Conservation (phyloP, 2,329 filamentous ascomycete genomes). For the Epichloe hybrida region DNA sequence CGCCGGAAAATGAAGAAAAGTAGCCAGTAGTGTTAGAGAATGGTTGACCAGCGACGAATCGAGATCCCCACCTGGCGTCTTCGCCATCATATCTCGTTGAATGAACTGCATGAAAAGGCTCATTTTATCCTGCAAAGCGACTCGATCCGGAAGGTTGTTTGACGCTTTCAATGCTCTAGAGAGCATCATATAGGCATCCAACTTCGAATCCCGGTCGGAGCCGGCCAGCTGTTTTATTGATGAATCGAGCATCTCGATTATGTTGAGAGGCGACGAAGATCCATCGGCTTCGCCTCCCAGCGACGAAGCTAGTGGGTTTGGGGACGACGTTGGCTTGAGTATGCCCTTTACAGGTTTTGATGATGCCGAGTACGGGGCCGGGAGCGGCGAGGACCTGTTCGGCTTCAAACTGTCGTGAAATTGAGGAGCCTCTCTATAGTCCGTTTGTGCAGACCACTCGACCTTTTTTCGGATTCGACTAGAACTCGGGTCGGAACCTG, state of each 20-base stretch:
- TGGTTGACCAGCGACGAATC: conserved; percentile 65
- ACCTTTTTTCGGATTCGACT: conserved; percentile 38
- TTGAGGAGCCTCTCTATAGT: conserved; percentile 40
- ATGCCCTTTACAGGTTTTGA: conserved; percentile 51
- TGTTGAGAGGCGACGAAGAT: conserved; percentile 32
- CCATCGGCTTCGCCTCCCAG: conserved; percentile 28
- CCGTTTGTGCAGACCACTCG: conserved; percentile 42
- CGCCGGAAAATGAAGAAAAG: conserved; percentile 62
- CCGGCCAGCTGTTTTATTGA: conserved; percentile 69
- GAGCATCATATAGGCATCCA: conserved; percentile 80
- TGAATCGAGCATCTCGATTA: conserved; percentile 74
- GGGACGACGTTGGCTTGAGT: conserved; percentile 54
- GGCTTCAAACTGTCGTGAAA: conserved; percentile 26
- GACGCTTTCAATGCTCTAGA: conserved; percentile 66
- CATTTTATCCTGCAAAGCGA: conserved; percentile 64
- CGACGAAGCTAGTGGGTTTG: conserved; percentile 29
- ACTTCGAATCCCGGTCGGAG: conserved; percentile 53
- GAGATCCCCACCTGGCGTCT: conserved; percentile 36
- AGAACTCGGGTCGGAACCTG: conserved; percentile 29
- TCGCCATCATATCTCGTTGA: conserved; percentile 61
- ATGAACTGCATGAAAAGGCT: conserved; percentile 68
- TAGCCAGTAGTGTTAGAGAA: conserved; percentile 62
- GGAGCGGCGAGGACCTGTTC: conserved; percentile 26
- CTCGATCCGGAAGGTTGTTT: conserved; percentile 64
- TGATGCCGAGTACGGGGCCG: conserved; percentile 24